phyloP scores from a whole-genome alignment of 2,329 filamentous ascomycete genomes.

The Periglandula ipomoeae region DNA sequence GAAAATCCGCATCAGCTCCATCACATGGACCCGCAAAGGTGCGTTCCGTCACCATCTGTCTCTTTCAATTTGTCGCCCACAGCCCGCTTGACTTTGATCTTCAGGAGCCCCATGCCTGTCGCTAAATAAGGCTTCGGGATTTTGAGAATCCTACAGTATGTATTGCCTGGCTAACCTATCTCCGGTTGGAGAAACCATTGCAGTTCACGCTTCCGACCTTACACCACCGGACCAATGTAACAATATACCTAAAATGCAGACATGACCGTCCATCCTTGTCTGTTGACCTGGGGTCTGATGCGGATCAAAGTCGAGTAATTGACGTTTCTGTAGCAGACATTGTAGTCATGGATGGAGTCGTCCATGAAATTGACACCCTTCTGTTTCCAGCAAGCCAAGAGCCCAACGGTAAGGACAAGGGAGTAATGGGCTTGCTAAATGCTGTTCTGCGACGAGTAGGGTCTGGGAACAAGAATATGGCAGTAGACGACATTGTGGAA shows the following conservation, averaged over 20 bases:
- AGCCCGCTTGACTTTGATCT: too few relatives aligned
- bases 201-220: neutral
- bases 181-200: neutral
- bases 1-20: neutral
- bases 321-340: neutral
- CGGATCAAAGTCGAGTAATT: neutral
- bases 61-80: too few relatives aligned
- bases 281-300: neutral
- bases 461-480: neutral
- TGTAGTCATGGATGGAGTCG: constrained; percentile 4
- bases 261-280: neutral
- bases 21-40: neutral
- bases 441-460: neutral
- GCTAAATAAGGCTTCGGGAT: too few relatives aligned
- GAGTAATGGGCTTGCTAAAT: neutral
- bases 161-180: neutral
- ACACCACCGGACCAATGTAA: neutral
- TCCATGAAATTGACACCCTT: constrained; percentile 1
- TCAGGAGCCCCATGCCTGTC: too few relatives aligned
- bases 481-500: neutral
- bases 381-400: neutral
- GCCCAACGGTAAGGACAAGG: neutral
- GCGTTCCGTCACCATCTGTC: neutral
- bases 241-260: neutral
- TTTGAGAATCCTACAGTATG: neutral